These are phyloP conservation scores for Fusarium foetens DNA, from an alignment of 2,329 filamentous ascomycete genomes.

Conservation along the genomic window DNA sequence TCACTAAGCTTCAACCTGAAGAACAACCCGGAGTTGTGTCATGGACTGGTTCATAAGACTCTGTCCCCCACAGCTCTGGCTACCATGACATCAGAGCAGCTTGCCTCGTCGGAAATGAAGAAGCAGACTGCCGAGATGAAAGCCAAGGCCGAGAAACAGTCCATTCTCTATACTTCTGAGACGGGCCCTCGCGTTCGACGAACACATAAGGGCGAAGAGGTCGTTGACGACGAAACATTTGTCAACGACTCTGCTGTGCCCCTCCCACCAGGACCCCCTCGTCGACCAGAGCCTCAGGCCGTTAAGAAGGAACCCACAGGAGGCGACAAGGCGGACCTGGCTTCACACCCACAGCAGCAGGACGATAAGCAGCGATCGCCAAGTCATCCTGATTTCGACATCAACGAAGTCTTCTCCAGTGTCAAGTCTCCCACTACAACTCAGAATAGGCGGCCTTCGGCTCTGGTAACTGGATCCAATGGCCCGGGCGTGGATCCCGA, in stretches of 20 bases:
- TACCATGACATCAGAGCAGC: conserved; percentile 89
- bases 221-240: conserved; percentile 79
- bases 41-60: conserved; percentile 76
- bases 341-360: conserved; percentile 50
- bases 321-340: conserved; percentile 39
- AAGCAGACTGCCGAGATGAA: conserved; percentile 79
- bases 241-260: conserved; percentile 51
- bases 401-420: conserved; percentile 85
- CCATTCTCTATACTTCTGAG: conserved; percentile 81
- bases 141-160: conserved; percentile 81
- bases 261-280: conserved; percentile 33
- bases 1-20: conserved; percentile 88
- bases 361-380: conserved; percentile 63
- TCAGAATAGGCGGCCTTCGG: conserved; percentile 59
- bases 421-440: conserved; percentile 77
- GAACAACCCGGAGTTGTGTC: conserved; percentile 81
- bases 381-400: conserved; percentile 74
- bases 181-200: conserved; percentile 79
- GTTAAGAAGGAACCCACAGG: conserved; percentile 51
- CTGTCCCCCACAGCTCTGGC: conserved; percentile 81
- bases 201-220: conserved; percentile 94
- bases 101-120: conserved; percentile 91
- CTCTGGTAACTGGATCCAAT: conserved; percentile 56
- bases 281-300: conserved; percentile 36
- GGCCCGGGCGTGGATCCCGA: conserved; percentile 83